A percentile compares a stretch with the other conserved stretches of the same genome.
Conservation (phyloP, 768 basidiomycete genomes). For the Candolleomyces aberdarensis region DNA sequence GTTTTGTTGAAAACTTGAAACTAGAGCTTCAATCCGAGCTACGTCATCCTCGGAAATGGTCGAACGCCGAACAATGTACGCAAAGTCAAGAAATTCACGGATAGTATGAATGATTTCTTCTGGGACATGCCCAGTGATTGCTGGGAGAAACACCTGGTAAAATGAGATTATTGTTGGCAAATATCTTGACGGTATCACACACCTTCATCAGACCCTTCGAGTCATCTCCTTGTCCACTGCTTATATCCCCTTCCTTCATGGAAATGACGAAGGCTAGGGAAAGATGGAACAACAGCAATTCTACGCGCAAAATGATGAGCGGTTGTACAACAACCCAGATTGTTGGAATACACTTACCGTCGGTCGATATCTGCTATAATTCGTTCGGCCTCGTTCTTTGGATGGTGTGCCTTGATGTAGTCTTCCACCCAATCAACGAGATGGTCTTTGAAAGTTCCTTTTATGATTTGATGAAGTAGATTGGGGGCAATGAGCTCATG, state of each 20-base stretch:
- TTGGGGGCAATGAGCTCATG: no score
- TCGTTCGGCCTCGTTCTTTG: no score
- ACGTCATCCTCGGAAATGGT: slow-evolving; percentile 8
- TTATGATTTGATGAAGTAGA: no score
- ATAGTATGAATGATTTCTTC: slow-evolving; percentile 16
- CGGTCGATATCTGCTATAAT: no score
- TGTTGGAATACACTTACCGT: no score
- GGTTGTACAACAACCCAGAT: no score
- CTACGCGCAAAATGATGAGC: no score
- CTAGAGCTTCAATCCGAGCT: slow-evolving; percentile 12
- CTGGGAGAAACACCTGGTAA: slow-evolving; percentile 18
- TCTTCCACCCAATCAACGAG: no score
- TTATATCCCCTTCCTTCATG: slow-evolving; percentile 24
- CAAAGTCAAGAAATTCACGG: slow-evolving; percentile 29
- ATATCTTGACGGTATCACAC: not conserved
- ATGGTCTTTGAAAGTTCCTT: no score
- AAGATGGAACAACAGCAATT: slow-evolving; percentile 18
- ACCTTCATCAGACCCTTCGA: slow-evolving; percentile 37
- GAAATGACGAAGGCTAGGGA: slow-evolving; percentile 20
- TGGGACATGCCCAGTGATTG: slow-evolving; percentile 16
- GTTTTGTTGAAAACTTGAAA: slow-evolving; percentile 22
- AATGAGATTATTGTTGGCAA: not conserved
- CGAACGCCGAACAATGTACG: slow-evolving; percentile 23
- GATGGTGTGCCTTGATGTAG: no score
- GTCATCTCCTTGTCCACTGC: slow-evolving; percentile 36